A percentile compares a stretch with the other conserved stretches of the same genome.
phyloP scores from a whole-genome alignment of 306 rosid species.

The Canavalia ensiformis region DNA sequence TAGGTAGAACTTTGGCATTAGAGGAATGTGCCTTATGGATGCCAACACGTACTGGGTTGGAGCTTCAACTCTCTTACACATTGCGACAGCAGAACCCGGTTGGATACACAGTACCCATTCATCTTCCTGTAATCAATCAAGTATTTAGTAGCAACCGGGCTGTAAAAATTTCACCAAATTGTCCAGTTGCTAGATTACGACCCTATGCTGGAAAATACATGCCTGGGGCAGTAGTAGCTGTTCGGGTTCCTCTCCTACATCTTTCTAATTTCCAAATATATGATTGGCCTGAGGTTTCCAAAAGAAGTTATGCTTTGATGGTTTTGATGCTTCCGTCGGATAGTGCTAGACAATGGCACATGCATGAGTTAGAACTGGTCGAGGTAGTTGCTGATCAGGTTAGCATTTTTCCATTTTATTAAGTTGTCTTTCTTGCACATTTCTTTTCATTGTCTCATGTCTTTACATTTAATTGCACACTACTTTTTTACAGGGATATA shows the following conservation, averaged over 20 bases:
- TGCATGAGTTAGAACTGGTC: conserved; percentile 92
- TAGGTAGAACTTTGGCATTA: conserved; percentile 88
- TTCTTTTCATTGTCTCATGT: conserved; percentile 4
- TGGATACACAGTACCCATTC: conserved; percentile 89
- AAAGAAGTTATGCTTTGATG: conserved; percentile 94
- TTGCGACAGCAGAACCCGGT: conserved; percentile 94
- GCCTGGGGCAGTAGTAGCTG: conserved; percentile 95
- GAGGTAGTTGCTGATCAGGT: conserved; percentile 99
- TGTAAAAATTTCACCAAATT: conserved; percentile 74
- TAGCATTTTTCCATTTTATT: conserved; percentile 38
- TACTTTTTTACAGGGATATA: conserved; percentile 7
- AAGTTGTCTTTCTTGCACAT: not conserved
- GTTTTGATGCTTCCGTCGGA: conserved; percentile 96
- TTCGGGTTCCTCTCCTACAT: conserved; percentile 92
- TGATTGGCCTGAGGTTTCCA: conserved; percentile 97
- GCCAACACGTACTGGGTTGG: conserved; percentile 96
- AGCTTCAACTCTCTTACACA: conserved; percentile 95
- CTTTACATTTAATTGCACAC: not conserved
- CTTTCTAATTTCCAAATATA: conserved; percentile 96
- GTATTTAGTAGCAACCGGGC: conserved; percentile 83
- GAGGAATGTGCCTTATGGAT: conserved; percentile 99
- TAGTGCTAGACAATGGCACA: conserved; percentile 95
- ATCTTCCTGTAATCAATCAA: conserved; percentile 91
- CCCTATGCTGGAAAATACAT: conserved; percentile 71
- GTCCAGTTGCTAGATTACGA: conserved; percentile 88